A percentile compares a stretch with the other conserved stretches of the same genome.
Conservation (phyloP, 1,284 basidiomycete genomes). For the Leccinum subspadiceum region DNA sequence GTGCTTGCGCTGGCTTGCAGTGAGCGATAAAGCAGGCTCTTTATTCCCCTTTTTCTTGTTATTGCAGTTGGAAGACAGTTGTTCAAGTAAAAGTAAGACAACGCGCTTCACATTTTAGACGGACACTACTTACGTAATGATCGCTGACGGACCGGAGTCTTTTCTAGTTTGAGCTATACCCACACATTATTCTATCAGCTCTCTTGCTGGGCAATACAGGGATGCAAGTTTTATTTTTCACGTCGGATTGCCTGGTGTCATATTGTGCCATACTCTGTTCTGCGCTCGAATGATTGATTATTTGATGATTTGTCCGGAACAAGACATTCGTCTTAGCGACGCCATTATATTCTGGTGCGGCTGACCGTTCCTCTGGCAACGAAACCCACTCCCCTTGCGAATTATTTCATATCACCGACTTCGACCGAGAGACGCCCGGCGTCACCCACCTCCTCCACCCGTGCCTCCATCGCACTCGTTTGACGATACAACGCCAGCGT, state of each 20-base stretch:
- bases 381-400: not conserved
- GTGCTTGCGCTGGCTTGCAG: conserved; percentile 6
- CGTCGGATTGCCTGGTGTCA: conserved; percentile 16
- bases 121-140: conserved; percentile 14
- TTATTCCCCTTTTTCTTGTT: conserved; percentile 1
- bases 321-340: conserved; percentile 6
- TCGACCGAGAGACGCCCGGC: not conserved
- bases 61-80: not conserved
- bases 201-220: not conserved
- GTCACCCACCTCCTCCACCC: conserved; percentile 8
- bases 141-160: conserved; percentile 21
- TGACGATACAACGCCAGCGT: conserved; percentile 1
- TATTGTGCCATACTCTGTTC: conserved; percentile 16
- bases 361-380: conserved; percentile 14
- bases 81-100: conserved; percentile 19
- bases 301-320: not conserved
- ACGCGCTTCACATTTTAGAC: conserved; percentile 20
- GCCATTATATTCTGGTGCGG: not conserved
- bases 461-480: conserved; percentile 25
- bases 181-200: conserved; percentile 7
- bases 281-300: conserved; percentile 1
- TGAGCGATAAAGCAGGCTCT: conserved; percentile 13
- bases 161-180: conserved; percentile 30
- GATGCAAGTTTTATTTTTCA: conserved; percentile 8
- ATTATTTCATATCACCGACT: not conserved